Evolutionary conservation across 2,329 filamentous ascomycete genomes (phyloP).

Genomic region (Alternaria gaisen): DNA sequence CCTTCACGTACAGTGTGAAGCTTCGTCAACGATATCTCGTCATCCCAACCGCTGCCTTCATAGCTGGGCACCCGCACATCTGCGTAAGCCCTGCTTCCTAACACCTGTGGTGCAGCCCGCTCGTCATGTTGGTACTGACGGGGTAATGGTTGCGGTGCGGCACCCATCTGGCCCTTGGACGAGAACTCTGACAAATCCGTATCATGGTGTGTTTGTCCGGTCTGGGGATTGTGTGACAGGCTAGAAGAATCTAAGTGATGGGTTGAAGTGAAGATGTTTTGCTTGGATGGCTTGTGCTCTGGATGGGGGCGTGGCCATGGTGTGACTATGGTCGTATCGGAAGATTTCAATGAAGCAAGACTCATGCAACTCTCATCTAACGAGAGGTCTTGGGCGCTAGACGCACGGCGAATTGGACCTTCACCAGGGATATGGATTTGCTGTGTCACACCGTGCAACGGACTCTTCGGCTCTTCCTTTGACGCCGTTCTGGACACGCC

Average conservation of each 20-base stretch:
- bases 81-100: slow-evolving; percentile 3
- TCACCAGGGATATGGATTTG: slow-evolving; percentile 23
- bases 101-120: background rate
- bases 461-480: slow-evolving; percentile 29
- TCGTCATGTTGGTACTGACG: background rate
- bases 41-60: slow-evolving; percentile 33
- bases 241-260: slow-evolving; percentile 27
- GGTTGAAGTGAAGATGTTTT: slow-evolving; percentile 27
- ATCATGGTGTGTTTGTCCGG: background rate
- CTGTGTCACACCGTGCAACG: slow-evolving; percentile 34
- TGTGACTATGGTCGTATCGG: slow-evolving; percentile 6
- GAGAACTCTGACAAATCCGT: slow-evolving; percentile 17
- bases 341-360: slow-evolving; percentile 1
- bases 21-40: slow-evolving; percentile 30
- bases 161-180: slow-evolving; percentile 28
- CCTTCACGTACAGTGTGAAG: slow-evolving; percentile 16
- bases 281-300: slow-evolving; percentile 19
- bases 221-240: background rate
- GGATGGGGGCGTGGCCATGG: slow-evolving; percentile 15
- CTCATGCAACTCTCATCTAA: background rate
- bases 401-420: background rate
- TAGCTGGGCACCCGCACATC: slow-evolving; percentile 34
- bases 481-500: slow-evolving; percentile 11
- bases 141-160: slow-evolving; percentile 29
- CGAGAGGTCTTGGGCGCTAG: background rate